phyloP scores from a whole-genome alignment of 176 grass and related monocot genomes.

The Thinopyrum elongatum region DNA sequence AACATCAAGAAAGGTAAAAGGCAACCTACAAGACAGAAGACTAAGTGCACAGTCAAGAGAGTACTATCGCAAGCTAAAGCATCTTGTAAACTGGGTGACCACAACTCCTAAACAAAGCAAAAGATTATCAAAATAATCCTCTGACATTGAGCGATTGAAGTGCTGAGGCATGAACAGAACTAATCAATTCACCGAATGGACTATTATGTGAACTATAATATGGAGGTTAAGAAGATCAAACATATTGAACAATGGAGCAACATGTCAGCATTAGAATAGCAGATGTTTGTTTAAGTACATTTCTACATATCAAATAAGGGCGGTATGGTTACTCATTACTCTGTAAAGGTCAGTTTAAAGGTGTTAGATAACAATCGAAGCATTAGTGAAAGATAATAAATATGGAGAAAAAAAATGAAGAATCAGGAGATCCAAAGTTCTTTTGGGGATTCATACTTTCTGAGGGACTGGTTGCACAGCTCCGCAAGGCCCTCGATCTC shows the following conservation, averaged over 20 bases:
- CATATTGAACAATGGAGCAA: neutral
- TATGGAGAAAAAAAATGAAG: neutral
- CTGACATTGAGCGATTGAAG: too few species aligned
- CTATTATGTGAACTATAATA: neutral
- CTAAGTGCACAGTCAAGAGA: neutral
- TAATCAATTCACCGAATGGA: neutral
- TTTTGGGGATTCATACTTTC: conserved; percentile 45
- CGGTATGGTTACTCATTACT: neutral
- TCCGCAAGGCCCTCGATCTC: conserved; percentile 53
- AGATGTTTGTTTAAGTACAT: neutral
- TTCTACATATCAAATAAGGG: neutral
- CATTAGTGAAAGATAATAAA: neutral
- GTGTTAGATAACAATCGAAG: neutral
- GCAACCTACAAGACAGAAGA: too few species aligned
- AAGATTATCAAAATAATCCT: neutral
- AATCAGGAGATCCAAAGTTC: neutral
- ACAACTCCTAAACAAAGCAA: neutral
- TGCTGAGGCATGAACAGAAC: neutral
- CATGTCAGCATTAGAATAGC: neutral
- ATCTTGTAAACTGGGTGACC: neutral
- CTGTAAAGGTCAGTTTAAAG: neutral
- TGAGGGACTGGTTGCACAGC: conserved; percentile 68
- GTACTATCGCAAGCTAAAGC: neutral
- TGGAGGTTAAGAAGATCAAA: neutral
- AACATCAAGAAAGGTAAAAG: neutral